Evolutionary conservation across 2,329 filamentous ascomycete genomes (phyloP).

Genomic region (Albophoma yamanashiensis): DNA sequence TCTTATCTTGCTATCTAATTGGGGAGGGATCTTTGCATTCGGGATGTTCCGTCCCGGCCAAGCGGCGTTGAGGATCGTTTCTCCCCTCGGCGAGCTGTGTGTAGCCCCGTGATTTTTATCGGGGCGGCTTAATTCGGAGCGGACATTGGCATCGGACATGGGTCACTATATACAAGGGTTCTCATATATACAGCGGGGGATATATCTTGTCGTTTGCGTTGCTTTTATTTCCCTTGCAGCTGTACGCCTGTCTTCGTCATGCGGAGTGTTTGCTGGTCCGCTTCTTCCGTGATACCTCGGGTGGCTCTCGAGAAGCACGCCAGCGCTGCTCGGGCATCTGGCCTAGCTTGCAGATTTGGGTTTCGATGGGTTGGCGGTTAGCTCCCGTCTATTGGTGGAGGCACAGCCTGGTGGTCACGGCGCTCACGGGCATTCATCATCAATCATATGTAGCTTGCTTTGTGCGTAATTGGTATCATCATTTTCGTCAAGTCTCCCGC

Average conservation of each 20-base stretch:
- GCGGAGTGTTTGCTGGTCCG: not conserved
- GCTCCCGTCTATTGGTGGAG: not conserved
- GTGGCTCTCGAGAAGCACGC: constrained; percentile 5
- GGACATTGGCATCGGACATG: constrained; percentile 1
- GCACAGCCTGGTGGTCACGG: not conserved
- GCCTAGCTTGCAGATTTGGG: not conserved
- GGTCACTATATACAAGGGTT: constrained; percentile 1
- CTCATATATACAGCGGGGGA: constrained; percentile 5
- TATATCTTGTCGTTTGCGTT: not conserved
- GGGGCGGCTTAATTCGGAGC: not conserved
- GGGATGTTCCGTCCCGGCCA: not conserved
- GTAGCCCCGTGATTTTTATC: not conserved
- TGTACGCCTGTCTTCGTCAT: not conserved
- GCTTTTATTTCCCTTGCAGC: not conserved
- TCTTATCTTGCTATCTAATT: not conserved
- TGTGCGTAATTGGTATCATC: not conserved
- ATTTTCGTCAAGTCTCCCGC: not conserved
- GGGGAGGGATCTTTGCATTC: constrained; percentile 1
- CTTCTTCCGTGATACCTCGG: constrained; percentile 7
- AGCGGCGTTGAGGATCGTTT: constrained; percentile 5
- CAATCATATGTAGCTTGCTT: not conserved
- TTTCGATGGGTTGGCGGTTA: not conserved
- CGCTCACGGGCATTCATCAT: not conserved
- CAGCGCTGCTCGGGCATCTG: not conserved
- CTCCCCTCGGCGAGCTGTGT: not conserved